Percentiles rank a stretch among this genome's conserved stretches.
Evolutionary conservation across 2,329 filamentous ascomycete genomes (phyloP).

Genomic region (Xylaria sp.): DNA sequence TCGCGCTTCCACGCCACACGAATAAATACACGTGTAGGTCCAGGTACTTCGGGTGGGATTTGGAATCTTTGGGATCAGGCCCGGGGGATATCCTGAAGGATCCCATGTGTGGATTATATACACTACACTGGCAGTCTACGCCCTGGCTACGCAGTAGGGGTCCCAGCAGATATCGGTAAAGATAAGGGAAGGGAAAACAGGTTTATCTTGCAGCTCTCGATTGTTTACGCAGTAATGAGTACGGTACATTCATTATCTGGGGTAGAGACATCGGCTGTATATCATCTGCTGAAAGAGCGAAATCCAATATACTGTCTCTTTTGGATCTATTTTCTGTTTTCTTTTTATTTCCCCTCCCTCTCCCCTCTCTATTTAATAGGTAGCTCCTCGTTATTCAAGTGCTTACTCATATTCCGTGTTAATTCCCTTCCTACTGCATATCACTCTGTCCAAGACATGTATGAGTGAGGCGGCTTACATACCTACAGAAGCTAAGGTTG

Average conservation of each 20-base stretch:
- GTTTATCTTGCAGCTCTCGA: not conserved
- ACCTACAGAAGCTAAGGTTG: not conserved
- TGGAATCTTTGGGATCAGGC: conserved; percentile 1
- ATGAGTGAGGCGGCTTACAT: not conserved
- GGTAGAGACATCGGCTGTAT: not conserved
- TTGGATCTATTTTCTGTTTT: not conserved
- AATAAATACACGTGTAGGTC: not conserved
- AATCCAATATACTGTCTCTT: not conserved
- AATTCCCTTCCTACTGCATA: not conserved
- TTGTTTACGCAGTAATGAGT: not conserved
- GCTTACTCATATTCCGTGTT: not conserved
- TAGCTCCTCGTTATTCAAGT: not conserved
- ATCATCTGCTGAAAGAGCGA: not conserved
- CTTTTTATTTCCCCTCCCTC: not conserved
- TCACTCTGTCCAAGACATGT: not conserved
- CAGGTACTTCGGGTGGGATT: not conserved
- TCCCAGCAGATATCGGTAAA: too few species aligned
- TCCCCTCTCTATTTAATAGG: not conserved
- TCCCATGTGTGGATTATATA: not conserved
- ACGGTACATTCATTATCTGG: too few species aligned
- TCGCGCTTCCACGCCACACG: not conserved
- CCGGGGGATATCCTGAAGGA: not conserved
- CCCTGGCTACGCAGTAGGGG: not conserved
- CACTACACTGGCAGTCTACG: not conserved
- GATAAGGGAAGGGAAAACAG: not conserved